phyloP scores from a whole-genome alignment of 352 stramenopile genomes.

The Phytophthora podocarpi region DNA sequence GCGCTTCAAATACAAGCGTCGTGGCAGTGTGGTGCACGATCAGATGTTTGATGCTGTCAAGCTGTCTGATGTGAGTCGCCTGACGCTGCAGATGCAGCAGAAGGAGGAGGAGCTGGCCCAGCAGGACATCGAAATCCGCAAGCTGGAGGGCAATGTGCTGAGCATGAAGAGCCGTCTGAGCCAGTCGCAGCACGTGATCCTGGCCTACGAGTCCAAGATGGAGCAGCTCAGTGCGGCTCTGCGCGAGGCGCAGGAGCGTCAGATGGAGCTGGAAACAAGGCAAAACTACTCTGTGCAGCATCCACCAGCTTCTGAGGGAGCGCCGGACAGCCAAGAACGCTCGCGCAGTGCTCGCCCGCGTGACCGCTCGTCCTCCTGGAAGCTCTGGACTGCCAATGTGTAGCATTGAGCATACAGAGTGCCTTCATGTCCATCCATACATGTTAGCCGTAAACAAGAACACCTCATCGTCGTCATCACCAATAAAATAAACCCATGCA shows the following conservation, averaged over 20 bases:
- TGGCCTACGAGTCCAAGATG: conserved; percentile 78
- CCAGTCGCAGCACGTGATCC: conserved; percentile 66
- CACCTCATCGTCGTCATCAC: not conserved
- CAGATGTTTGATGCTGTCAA: conserved; percentile 87
- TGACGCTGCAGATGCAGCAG: conserved; percentile 69
- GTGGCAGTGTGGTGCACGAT: conserved; percentile 70
- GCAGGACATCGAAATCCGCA: conserved; percentile 70
- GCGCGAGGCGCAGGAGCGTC: conserved; percentile 51
- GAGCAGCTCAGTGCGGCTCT: conserved; percentile 70
- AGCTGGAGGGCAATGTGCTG: conserved; percentile 69
- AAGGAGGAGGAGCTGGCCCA: conserved; percentile 72
- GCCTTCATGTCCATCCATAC: conserved; percentile 13
- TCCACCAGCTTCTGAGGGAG: conserved; percentile 1
- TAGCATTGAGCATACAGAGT: conserved; percentile 4
- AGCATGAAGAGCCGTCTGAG: conserved; percentile 68
- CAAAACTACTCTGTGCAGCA: conserved; percentile 24
- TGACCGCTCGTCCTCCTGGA: conserved; percentile 41
- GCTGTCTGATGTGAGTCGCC: conserved; percentile 70
- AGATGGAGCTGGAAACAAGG: conserved; percentile 31
- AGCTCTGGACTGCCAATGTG: conserved; percentile 44
- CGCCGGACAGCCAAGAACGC: not conserved
- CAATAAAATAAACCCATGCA: not conserved
- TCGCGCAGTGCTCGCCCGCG: conserved; percentile 23
- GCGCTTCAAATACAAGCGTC: conserved; percentile 72
- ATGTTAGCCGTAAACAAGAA: conserved; percentile 11